Conservation (phyloP, 805 yeast species). For the Teunomyces gatunensis region DNA sequence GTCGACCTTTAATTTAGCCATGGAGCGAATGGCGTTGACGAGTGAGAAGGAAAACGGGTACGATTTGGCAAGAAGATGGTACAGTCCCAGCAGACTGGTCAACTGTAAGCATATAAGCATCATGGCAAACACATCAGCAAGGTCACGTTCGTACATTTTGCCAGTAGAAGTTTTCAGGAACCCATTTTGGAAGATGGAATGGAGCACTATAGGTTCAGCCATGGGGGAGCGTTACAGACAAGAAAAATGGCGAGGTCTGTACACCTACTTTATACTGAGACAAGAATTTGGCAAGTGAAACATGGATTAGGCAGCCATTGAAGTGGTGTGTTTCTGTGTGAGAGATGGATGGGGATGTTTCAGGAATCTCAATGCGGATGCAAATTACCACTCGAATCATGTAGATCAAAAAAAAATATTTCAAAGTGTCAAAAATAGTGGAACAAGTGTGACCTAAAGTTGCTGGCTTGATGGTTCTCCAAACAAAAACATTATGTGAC, state of each 20-base stretch:
- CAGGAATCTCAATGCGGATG: neutral
- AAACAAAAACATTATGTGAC: too few relatives aligned
- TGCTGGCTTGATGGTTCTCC: too few relatives aligned
- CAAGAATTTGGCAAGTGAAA: neutral
- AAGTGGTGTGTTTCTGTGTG: neutral
- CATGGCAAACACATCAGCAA: constrained; percentile 59
- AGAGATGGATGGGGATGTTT: neutral
- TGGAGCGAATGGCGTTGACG: constrained; percentile 48
- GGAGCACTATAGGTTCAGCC: constrained; percentile 13
- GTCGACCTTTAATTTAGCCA: constrained; percentile 49
- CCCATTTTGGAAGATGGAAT: constrained; percentile 42
- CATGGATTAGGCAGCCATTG: neutral
- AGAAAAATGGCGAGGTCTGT: neutral
- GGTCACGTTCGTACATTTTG: constrained; percentile 50
- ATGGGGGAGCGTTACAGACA: neutral
- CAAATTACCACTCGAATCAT: neutral
- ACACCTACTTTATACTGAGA: neutral
- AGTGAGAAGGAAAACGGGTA: constrained; percentile 55
- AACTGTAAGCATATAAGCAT: constrained; percentile 40
- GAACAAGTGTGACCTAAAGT: neutral
- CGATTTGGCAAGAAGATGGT: constrained; percentile 16
- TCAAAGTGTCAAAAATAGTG: neutral
- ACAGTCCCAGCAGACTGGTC: neutral
- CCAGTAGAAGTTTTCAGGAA: constrained; percentile 55
- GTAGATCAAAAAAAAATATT: neutral